These are phyloP conservation scores for Phytopythium sindhum DNA, from an alignment of 352 stramenopile genomes.

Conservation along the genomic window DNA sequence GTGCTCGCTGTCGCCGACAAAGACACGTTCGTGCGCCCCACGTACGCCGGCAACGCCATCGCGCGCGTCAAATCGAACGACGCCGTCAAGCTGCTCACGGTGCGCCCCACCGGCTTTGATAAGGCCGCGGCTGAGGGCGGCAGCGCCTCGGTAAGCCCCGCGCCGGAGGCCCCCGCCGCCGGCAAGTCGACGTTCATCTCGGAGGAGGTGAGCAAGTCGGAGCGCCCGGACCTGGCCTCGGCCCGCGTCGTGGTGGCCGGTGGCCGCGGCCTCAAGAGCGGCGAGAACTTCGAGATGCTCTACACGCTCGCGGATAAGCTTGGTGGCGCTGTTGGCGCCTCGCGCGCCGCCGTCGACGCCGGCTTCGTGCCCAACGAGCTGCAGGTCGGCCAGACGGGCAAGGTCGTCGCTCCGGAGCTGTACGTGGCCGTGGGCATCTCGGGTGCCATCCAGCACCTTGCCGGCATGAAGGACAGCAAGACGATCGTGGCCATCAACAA, in stretches of 20 bases:
- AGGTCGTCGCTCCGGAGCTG: conserved; percentile 97
- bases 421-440: conserved; percentile 98
- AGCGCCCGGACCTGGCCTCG: conserved; percentile 93
- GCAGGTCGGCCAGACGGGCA: conserved; percentile 99
- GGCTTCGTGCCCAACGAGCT: conserved; percentile 98
- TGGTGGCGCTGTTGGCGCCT: conserved; percentile 96
- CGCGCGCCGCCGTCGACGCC: conserved; percentile 96
- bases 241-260: conserved; percentile 95
- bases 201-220: conserved; percentile 93
- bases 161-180: conserved; percentile 45
- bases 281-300: conserved; percentile 98
- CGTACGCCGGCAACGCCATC: conserved; percentile 86
- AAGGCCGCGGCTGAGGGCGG: conserved; percentile 88
- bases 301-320: conserved; percentile 98
- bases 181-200: conserved; percentile 90
- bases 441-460: conserved; percentile 99
- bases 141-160: conserved; percentile 63
- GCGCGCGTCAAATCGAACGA: conserved; percentile 88
- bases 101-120: conserved; percentile 97
- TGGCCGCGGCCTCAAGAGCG: conserved; percentile 95
- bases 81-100: conserved; percentile 93
- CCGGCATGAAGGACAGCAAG: conserved; percentile 99
- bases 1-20: conserved; percentile 89
- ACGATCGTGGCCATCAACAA: conserved; percentile 99
- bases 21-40: conserved; percentile 94